Evolutionary conservation across 768 basidiomycete genomes (phyloP).

Genomic region (Leccinellum luteum): DNA sequence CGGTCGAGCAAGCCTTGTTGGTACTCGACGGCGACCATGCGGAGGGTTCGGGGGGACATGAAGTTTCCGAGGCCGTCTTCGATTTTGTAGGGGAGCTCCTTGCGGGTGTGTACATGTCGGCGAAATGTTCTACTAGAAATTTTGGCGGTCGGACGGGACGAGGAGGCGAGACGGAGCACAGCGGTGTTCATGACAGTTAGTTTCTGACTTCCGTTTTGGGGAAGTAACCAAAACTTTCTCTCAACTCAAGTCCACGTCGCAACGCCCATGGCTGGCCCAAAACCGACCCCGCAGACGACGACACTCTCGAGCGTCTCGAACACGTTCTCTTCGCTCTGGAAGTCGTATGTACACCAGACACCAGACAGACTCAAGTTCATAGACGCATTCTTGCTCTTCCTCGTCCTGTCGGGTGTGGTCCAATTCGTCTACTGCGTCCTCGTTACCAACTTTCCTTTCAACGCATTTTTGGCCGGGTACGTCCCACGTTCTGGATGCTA

Average conservation of each 20-base stretch:
- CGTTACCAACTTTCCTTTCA: conserved; percentile 93
- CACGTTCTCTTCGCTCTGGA: conserved; percentile 57
- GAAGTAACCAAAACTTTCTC: background rate
- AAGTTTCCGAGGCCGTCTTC: conserved; percentile 78
- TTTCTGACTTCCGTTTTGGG: conserved; percentile 6
- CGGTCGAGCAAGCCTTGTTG: conserved; percentile 80
- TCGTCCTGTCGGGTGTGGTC: conserved; percentile 84
- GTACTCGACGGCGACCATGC: conserved; percentile 74
- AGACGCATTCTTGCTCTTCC: conserved; percentile 88
- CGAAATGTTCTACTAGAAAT: conserved; percentile 23
- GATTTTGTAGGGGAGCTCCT: conserved; percentile 59
- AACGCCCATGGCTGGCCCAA: conserved; percentile 37
- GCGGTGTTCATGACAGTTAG: conserved; percentile 21
- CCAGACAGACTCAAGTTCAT: conserved; percentile 88
- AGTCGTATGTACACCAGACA: conserved; percentile 74
- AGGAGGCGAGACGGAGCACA: conserved; percentile 21
- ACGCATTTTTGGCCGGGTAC: conserved; percentile 95
- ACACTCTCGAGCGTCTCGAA: conserved; percentile 26
- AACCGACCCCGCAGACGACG: conserved; percentile 22
- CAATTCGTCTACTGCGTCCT: conserved; percentile 93
- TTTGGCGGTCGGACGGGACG: conserved; percentile 15
- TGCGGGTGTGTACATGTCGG: conserved; percentile 47
- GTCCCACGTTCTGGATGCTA: conserved; percentile 29
- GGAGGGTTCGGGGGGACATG: conserved; percentile 69
- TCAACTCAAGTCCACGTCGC: conserved; percentile 18